phyloP scores from a whole-genome alignment of 2,329 filamentous ascomycete genomes.

The Arthrobotrys sphaeroides region DNA sequence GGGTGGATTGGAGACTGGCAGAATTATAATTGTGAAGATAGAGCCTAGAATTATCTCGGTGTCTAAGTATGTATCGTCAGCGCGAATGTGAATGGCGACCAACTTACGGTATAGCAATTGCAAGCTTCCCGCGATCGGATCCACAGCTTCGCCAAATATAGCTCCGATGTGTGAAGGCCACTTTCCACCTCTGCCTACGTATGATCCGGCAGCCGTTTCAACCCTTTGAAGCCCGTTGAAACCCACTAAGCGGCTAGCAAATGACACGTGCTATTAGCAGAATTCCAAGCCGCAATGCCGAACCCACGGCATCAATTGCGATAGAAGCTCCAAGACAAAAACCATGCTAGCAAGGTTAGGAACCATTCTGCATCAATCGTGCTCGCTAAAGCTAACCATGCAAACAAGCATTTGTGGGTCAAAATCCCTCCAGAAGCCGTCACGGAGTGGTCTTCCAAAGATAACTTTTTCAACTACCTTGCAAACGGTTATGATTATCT shows the following conservation, averaged over 20 bases:
- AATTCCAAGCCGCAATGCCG: neutral
- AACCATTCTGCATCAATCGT: conserved; percentile 6
- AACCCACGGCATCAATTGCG: neutral
- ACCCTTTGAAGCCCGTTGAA: conserved; percentile 26
- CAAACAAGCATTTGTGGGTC: conserved; percentile 22
- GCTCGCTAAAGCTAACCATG: conserved; percentile 35
- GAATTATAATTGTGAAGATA: neutral
- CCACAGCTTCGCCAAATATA: conserved; percentile 11
- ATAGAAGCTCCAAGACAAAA: neutral
- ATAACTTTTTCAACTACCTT: neutral
- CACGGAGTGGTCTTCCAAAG: neutral
- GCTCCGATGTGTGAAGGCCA: conserved; percentile 19
- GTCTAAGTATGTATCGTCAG: too few relatives aligned
- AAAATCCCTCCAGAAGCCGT: conserved; percentile 17
- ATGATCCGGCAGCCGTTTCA: conserved; percentile 5
- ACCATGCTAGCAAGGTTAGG: neutral
- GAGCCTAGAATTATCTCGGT: neutral
- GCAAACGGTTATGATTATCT: conserved; percentile 19
- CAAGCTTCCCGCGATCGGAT: too few relatives aligned
- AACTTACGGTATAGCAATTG: too few relatives aligned
- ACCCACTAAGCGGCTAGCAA: too few relatives aligned
- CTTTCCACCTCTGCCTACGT: conserved; percentile 2
- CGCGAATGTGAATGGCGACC: too few relatives aligned
- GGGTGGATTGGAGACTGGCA: neutral
- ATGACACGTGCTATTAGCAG: conserved; percentile 14